Base-by-base conservation (phyloP, 2,329 filamentous ascomycete genomes). In the Ophiostoma perfectum region DNA sequence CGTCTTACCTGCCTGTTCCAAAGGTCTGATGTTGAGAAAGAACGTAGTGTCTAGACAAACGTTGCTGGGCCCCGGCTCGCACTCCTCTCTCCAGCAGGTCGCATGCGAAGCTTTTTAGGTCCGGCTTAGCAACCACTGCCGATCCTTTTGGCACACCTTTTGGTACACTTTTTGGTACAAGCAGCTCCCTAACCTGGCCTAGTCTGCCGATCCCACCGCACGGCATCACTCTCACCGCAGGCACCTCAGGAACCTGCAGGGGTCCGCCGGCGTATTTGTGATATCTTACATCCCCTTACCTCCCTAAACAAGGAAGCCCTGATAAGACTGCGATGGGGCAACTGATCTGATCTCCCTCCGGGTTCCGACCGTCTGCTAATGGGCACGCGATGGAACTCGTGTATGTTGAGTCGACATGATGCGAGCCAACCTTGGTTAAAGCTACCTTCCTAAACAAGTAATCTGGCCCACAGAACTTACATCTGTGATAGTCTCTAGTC, bases 71-170 rank as follows among this genome's bases (percentile, higher is more conserved):
- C 27, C 27, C 27, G 27, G 27, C 27, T 27, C 27, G 27, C 27
- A 27, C 27, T 8, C 49, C 4, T 27, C 18, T 36, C 7, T 11
- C 49, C 8, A 8, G 3, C 49, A 55, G n/a, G 49, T 55, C 7
- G n/a, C 12, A 55, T 14, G 49, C 49, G 49, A 55, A 55, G 49
- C 49, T 55, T 55, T 55, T 55, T 55, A 55, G 49, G 49, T 18
- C 49, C 49, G n/a, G 49, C 49, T 27, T 55, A 55, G 49, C 8
- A 18, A 16, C 27, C 49, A 9, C 27, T 55, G 49, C 49, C 49
- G 49, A 36, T 55, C n/a, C 18, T 14, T 8, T 55, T 9, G 4
- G 18, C 49, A 5, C 27, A 27, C n/a, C 18, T 14, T 8, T 55
- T 9, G 4, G 18, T 27, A 27, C 49, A 5, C n/a, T 14, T 14